Evolutionary conservation across 176 grass and related monocot genomes (phyloP), one percentile per base, ranked within the genome.

Genomic region (Coix lacrymajobi): DNA sequence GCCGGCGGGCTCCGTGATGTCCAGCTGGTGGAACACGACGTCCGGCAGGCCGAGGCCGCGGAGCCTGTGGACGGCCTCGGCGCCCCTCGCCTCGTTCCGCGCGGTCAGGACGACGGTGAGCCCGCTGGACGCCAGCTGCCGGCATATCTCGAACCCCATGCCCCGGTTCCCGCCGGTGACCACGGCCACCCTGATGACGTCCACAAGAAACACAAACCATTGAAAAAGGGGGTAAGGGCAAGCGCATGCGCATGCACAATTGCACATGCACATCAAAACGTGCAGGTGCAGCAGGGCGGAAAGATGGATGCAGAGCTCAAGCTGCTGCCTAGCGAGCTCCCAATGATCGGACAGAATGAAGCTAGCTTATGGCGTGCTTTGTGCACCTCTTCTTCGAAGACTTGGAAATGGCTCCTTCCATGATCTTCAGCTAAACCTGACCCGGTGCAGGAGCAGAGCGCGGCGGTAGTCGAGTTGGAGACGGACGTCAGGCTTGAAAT

Each of bases 11-110:
- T 93, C 71, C 17, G 68, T 26, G 22, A 93, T 33, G 33, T 90
- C 85, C n/a, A 93, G 43, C 52, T 83, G 88, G 51, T 90, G 91
- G 38, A 89, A 92, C 39, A 54, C 13, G 30, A 92, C 52, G 22
- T 90, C 84, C 16, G 66, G 41, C 4, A 61, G 37, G 17, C 78
- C 88, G 1, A 39, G 16, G 5, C 36, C 56, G 6, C 40, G 34
- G 15, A 88, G 88, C 82, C 39, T 4, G 29, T 29, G 52, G 39
- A 36, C 51, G 3, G 84, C 80, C 10, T 77, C 80, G 3, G 57
- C 15, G 34, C 80, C 80, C 32, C 57, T 73, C 57, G 43, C 20
- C 41, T 71, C 81, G 57, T 45, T 15, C 58, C 86, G 83, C 44
- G 86, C 80, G 11, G 80, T 83, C 58, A 88, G 37, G 43, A 88